Conservation (phyloP, 768 basidiomycete genomes). For the Lactifluus rugatus region DNA sequence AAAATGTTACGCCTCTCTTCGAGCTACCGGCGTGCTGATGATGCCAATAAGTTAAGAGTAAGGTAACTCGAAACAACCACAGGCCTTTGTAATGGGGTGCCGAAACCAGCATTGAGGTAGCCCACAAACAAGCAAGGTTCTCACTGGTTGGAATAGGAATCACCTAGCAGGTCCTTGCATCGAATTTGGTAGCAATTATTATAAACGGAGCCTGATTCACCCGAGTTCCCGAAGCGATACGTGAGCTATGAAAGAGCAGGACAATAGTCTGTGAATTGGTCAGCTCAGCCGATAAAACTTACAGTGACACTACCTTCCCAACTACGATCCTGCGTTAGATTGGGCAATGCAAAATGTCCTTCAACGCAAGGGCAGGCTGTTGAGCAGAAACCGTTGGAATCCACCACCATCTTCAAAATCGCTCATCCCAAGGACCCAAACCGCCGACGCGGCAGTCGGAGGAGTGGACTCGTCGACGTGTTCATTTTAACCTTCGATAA, state of each 20-base stretch:
- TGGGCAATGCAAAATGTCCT: neutral
- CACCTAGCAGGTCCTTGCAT: conserved; percentile 36
- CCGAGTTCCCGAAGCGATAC: neutral
- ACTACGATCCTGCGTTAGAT: neutral
- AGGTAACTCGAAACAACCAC: neutral
- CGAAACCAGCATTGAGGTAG: conserved; percentile 37
- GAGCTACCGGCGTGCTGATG: neutral
- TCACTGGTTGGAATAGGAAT: no score
- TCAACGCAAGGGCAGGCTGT: neutral
- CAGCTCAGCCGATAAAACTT: neutral
- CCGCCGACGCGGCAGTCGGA: conserved; percentile 12
- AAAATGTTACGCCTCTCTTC: neutral
- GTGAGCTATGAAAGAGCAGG: neutral
- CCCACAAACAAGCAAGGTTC: conserved; percentile 34
- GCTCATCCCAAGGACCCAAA: no score
- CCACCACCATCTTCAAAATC: neutral
- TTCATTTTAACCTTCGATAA: conserved; percentile 13
- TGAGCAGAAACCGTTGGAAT: neutral
- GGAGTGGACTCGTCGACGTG: conserved; percentile 6
- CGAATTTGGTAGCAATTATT: conserved; percentile 27
- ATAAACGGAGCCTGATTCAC: conserved; percentile 22
- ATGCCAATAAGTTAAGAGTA: neutral
- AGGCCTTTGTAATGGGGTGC: conserved; percentile 34
- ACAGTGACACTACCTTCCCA: neutral
- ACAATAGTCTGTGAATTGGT: no score